Conservation (phyloP, 345 rosid genomes). For the Pugionium dolabratum region DNA sequence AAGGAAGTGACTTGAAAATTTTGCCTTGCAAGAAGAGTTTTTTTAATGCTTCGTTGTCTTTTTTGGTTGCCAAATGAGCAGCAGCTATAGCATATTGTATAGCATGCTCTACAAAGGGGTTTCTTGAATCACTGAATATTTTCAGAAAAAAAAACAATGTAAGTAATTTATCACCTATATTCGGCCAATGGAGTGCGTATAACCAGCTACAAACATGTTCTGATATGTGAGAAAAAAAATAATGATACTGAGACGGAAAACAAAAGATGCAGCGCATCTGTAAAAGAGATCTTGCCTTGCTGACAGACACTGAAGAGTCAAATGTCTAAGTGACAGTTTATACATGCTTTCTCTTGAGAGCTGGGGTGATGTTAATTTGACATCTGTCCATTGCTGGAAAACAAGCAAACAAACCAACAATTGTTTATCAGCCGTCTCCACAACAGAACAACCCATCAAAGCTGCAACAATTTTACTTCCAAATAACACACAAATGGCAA, state of each 20-base stretch:
- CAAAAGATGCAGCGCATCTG: background rate
- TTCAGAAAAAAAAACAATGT: constrained; percentile 15
- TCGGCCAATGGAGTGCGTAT: constrained; percentile 7
- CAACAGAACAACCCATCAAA: background rate
- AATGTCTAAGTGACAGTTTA: constrained; percentile 66
- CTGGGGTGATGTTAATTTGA: constrained; percentile 89
- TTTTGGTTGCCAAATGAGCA: constrained; percentile 57
- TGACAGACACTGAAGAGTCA: constrained; percentile 61
- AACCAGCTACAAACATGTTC: background rate
- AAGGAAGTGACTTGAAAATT: constrained; percentile 21
- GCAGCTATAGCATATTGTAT: constrained; percentile 82
- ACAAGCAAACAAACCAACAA: constrained; percentile 13
- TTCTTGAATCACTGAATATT: constrained; percentile 64
- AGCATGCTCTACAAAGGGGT: constrained; percentile 88
- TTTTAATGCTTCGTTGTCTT: constrained; percentile 54
- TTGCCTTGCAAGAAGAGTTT: constrained; percentile 84
- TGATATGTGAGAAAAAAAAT: too few species aligned
- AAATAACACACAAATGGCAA: background rate
- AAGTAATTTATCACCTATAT: constrained; percentile 24
- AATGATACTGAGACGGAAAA: too few species aligned
- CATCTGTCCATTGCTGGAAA: constrained; percentile 76
- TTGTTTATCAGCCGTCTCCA: constrained; percentile 1
- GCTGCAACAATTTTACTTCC: background rate
- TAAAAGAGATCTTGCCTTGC: constrained; percentile 56
- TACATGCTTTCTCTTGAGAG: constrained; percentile 81